Base-by-base conservation (phyloP, 2,329 filamentous ascomycete genomes). In the Balansia obtecta region DNA sequence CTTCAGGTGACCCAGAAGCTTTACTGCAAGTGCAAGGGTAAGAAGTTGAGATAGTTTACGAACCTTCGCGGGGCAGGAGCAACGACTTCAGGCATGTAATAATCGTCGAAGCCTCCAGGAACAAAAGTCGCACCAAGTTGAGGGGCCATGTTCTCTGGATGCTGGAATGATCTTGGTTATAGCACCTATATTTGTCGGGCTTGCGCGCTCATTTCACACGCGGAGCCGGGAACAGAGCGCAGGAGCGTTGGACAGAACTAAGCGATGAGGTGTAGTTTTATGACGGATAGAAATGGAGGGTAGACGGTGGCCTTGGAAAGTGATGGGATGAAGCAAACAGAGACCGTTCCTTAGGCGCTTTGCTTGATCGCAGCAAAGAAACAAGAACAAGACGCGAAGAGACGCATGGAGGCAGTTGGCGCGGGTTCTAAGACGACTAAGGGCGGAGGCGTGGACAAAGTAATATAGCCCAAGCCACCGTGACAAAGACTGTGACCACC, bases 81-180 rank as follows among this genome's bases (percentile, higher is more conserved):
- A 55, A 78, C 64, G 55, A 80, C 76, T 61, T 80, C 75, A 53
- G 77, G 77, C 74, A 80, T 76, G 61, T 75, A 79, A 60, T 76
- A 80, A 63, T 80, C 77, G 62, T 80, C 77, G 51, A 71, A 69
- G 50, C 75, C 76, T 53, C 76, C 74, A 34, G 77, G 77, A 51
- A 78, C 74, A 61, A 80, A 80, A 45, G 77, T 80, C 54, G 77
- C 77, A 60, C 74, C 73, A 55, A 79, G 55, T 50, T 63, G 63
- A 50, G 51, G 50, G 38, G 57, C 46, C 60, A 62, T 62, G 39
- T 27, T 56, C 50, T 53, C 32, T 38, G 22, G 50, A 43, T 54
- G 57, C 53, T 27, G 57, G 57, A 58, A 56, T 52, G 56, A 57
- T 59, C 20, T 30, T 27, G 40, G 46, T 43, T 22, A 34, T 2